These are phyloP conservation scores for Ogataea parapolymorpha DNA, from an alignment of 805 yeast species.

Conservation along the genomic window DNA sequence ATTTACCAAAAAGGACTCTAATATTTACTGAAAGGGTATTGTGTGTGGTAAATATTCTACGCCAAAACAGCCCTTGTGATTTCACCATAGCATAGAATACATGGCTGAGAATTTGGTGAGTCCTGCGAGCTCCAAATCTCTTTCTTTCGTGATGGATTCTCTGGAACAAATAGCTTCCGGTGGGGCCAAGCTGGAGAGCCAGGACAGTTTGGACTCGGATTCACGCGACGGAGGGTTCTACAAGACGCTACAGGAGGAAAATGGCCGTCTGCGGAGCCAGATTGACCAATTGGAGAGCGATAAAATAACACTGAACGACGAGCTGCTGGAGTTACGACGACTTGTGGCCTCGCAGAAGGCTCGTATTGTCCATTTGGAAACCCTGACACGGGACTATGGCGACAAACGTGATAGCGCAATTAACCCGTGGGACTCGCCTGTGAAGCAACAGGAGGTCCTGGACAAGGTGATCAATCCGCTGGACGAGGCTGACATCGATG, in stretches of 20 bases:
- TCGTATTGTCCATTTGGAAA: conserved; percentile 1
- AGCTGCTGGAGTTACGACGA: conserved; percentile 7
- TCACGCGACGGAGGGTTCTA: neutral
- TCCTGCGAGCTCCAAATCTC: conserved; percentile 6
- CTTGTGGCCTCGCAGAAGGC: conserved; percentile 5
- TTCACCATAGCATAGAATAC: neutral
- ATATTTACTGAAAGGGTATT: neutral
- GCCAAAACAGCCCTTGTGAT: neutral
- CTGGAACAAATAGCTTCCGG: conserved; percentile 7
- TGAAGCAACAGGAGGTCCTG: conserved; percentile 18
- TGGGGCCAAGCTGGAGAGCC: conserved; percentile 3
- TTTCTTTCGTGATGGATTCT: conserved; percentile 7
- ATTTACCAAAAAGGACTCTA: neutral
- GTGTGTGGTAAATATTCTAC: neutral
- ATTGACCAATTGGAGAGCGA: neutral
- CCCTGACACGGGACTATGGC: neutral
- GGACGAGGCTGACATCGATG: conserved; percentile 6
- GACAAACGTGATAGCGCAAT: conserved; percentile 3
- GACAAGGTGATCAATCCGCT: conserved; percentile 12
- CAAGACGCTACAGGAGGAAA: conserved; percentile 9
- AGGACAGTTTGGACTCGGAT: conserved; percentile 1
- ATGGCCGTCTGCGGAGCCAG: neutral
- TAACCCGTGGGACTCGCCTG: conserved; percentile 27
- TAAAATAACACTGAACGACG: neutral
- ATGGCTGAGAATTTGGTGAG: conserved; percentile 5